Base-by-base conservation (phyloP, 2,329 filamentous ascomycete species). In the Arthrinium phaeospermum region DNA sequence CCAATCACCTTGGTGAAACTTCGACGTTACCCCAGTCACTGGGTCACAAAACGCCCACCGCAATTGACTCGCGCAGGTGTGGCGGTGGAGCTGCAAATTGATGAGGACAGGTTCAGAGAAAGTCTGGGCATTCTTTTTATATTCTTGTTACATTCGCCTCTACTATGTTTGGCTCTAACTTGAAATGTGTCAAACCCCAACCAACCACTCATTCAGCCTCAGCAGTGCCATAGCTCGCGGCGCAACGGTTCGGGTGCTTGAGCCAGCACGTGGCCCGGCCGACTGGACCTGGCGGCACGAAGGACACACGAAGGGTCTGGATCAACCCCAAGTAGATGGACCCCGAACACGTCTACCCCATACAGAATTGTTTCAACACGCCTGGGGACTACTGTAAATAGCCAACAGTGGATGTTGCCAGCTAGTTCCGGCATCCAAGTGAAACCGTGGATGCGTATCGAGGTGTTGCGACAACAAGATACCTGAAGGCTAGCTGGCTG, bases 381-480 rank as follows among this genome's bases (percentile, higher is more conserved):
- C 10, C 34, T 8, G 53, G 22, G 27, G 5, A 3, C 19, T 22
- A 27, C 34, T 37, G 34, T 22, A 22, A 61, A 61, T 61, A 61
- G 30, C 16, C 30, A 22, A 12, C 27, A 22, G 16, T 37, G 14
- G 27, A 61, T 61, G 30, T 37, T 34, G 7, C 30, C 53, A 61
- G 22, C 30, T 22, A 61, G 53, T 37, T 61, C 53, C 53, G 12
- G 53, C 53, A 61, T 3, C 53, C 34, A 12, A 19, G 53, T 61
- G 53, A 61, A 61, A 61, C 53, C 3, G 19, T 61, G 10, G 53
- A 61, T 61, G 53, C 53, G 53, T 37, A 61, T 61, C 53, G 53
- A 61, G 53, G 53, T 57, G 53, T 37, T 13, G 27, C 30, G 16
- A 61, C 53, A 37, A 37, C 53, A 37, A 61, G 51, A 57, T 57